phyloP scores from a whole-genome alignment of 768 basidiomycete genomes.

The Vararia minispora region DNA sequence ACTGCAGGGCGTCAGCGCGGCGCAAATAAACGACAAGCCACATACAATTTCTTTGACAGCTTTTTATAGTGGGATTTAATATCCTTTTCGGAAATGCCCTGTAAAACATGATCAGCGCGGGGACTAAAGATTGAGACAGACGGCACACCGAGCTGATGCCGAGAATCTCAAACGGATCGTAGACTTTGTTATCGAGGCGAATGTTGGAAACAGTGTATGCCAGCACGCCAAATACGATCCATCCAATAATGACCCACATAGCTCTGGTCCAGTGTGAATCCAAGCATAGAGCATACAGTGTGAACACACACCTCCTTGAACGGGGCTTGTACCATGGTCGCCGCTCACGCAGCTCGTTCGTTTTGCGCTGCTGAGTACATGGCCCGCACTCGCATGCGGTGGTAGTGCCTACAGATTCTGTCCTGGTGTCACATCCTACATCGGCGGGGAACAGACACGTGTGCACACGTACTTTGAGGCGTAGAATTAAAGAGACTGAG shows the following conservation, averaged over 20 bases:
- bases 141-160: conserved; percentile 50
- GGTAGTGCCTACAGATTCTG: too few species aligned
- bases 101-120: conserved; percentile 1
- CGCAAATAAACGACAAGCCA: conserved; percentile 3
- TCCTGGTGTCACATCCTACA: too few species aligned
- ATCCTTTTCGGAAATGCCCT: conserved; percentile 73
- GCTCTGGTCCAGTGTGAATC: conserved; percentile 29
- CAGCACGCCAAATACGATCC: conserved; percentile 59
- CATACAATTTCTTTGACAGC: conserved; percentile 77
- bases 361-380: conserved; percentile 21
- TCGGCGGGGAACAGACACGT: too few species aligned
- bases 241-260: conserved; percentile 54
- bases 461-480: background rate
- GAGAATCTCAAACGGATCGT: conserved; percentile 92
- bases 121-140: background rate
- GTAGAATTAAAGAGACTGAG: conserved; percentile 19
- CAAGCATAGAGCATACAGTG: background rate
- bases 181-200: conserved; percentile 56
- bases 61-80: conserved; percentile 96
- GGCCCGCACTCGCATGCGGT: conserved; percentile 12
- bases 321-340: conserved; percentile 7
- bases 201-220: conserved; percentile 52
- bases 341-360: conserved; percentile 15
- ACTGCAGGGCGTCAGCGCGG: conserved; percentile 28
- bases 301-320: conserved; percentile 8